Evolutionary conservation across 306 rosid species (phyloP), one percentile per base, ranked within the genome.

Genomic region (Senna tora): DNA sequence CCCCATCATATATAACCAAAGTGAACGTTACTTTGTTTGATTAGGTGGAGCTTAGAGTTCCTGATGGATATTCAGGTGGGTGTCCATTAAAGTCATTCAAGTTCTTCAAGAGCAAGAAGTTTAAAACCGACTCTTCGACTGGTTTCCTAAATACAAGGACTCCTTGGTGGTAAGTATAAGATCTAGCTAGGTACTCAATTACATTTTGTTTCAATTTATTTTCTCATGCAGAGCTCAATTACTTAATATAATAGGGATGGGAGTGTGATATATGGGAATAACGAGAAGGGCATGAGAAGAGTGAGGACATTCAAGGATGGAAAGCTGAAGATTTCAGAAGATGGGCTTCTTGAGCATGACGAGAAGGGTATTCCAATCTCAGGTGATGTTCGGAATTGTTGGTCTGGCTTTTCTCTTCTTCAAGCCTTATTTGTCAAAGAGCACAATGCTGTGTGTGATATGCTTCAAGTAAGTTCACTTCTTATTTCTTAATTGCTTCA

Each of bases 81-180:
- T 90, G 96, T 66, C 94, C 96, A 19, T 51, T 86, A 32, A 84
- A 90, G 64, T 79, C 93, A 46, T 88, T 88, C 84, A 88, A 83
- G 81, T 84, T 86, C 76, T 75, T 73, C 14, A 83, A 82, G 86
- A 86, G 90, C 41, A 86, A 76, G 80, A 45, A 66, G 71, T 78
- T 84, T 36, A 33, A 75, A 20, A 77, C 87, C 0, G 80, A 74
- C 64, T 77, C 84, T 15, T 66, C 76, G 58, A 55, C 36, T 21
- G 91, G 87, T 43, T 75, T 42, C 66, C 65, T 75, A 43, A 88
- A 88, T 76, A 80, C 79, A 34, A 83, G 94, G 66, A 86, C 94
- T 62, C 94, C 94, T 59, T 90, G 96, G 96, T 88, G 96, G 96
- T 90, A 85, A 70, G 86, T 67, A 66, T 25, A 46, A 34, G 39